These are phyloP conservation scores for Scedosporium apiospermum DNA, from an alignment of 2,329 filamentous ascomycete species.

Conservation along the genomic window DNA sequence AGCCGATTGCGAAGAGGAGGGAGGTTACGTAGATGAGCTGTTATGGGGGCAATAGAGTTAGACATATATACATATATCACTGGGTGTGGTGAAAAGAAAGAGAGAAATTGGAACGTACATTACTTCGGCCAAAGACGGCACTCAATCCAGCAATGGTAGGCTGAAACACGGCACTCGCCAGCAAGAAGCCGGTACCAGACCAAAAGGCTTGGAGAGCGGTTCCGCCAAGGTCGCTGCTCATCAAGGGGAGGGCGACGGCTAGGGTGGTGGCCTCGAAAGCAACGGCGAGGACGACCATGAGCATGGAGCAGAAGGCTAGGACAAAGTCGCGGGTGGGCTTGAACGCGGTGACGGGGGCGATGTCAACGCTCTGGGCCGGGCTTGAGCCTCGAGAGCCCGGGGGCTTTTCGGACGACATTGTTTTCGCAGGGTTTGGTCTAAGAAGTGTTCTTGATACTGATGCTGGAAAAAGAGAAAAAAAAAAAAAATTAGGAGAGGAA, in stretches of 20 bases:
- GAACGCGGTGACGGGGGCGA: constrained; percentile 13
- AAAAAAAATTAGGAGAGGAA: too few species aligned
- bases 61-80: background rate
- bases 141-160: constrained; percentile 32
- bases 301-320: constrained; percentile 39
- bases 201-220: constrained; percentile 57
- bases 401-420: background rate
- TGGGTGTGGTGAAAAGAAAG: background rate
- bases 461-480: too few species aligned
- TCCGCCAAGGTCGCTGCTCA: constrained; percentile 40
- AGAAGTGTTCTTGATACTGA: too few species aligned
- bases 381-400: background rate
- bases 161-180: constrained; percentile 54
- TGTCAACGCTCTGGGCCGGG: background rate
- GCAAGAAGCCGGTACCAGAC: constrained; percentile 61
- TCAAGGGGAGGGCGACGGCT: constrained; percentile 23
- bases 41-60: background rate
- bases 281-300: constrained; percentile 47
- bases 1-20: constrained; percentile 29
- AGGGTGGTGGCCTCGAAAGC: constrained; percentile 15
- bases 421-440: background rate
- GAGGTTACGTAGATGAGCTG: constrained; percentile 17
- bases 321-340: constrained; percentile 26
- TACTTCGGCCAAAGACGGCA: constrained; percentile 24
- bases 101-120: constrained; percentile 2